Percentiles rank a stretch among this genome's conserved stretches.
phyloP scores from a whole-genome alignment of 441 rosid species.

The Populus trichocarpa region DNA sequence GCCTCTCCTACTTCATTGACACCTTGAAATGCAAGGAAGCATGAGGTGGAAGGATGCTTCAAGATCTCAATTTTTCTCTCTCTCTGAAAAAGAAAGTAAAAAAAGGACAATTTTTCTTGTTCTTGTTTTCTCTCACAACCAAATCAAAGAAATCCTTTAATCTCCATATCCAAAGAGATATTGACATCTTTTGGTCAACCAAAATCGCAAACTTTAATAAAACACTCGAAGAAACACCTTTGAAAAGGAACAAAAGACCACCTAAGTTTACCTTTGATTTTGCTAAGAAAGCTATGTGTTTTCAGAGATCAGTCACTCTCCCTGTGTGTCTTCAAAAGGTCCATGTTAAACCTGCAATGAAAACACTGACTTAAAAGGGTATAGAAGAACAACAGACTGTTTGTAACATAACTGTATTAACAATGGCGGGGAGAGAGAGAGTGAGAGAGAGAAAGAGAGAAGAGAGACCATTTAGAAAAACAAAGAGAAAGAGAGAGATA shows the following conservation, averaged over 20 bases:
- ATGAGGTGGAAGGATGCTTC: background rate
- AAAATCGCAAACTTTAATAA: background rate
- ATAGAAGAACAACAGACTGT: background rate
- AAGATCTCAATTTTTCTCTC: background rate
- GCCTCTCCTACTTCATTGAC: background rate
- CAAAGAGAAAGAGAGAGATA: background rate
- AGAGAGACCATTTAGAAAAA: background rate
- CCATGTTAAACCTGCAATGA: conserved; percentile 3
- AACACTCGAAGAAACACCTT: background rate
- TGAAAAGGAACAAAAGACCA: background rate
- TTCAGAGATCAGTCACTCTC: conserved; percentile 2
- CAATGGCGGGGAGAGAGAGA: background rate
- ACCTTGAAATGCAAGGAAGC: conserved; percentile 4
- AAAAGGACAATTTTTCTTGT: background rate
- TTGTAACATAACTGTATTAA: background rate
- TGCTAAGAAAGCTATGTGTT: background rate
- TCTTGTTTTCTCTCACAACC: background rate
- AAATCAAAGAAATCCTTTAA: background rate
- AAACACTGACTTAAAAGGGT: background rate
- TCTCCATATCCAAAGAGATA: background rate
- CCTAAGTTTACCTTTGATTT: background rate
- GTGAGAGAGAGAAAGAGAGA: background rate
- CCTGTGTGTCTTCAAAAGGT: background rate
- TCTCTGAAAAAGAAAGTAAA: background rate
- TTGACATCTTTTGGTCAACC: background rate